Percentiles rank a stretch among this genome's conserved stretches.
phyloP scores from a whole-genome alignment of 1,284 basidiomycete genomes.

The Singerocomus inundabilis region DNA sequence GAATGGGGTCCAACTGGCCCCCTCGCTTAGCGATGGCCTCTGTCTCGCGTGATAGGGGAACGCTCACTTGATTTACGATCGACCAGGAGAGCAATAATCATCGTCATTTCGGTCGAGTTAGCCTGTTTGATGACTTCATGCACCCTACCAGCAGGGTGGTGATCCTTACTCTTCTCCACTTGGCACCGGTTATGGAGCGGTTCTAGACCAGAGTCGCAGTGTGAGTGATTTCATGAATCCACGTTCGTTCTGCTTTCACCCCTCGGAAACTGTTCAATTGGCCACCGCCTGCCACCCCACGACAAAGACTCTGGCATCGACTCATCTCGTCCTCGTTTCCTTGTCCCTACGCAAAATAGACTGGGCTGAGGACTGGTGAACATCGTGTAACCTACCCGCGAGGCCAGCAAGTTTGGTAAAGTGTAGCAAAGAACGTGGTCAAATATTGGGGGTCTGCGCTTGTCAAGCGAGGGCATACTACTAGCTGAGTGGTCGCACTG shows the following conservation, averaged over 20 bases:
- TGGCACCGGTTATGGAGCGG: not conserved
- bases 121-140: slow-evolving; percentile 18
- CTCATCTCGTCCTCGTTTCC: not conserved
- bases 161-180: not conserved
- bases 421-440: not conserved
- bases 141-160: slow-evolving; percentile 4
- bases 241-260: slow-evolving; percentile 20
- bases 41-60: not conserved
- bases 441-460: slow-evolving; percentile 1
- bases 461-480: slow-evolving; percentile 18
- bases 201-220: slow-evolving; percentile 18
- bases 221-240: not conserved
- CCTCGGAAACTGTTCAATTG: not conserved
- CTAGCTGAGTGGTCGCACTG: slow-evolving; percentile 10
- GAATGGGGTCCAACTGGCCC: not conserved
- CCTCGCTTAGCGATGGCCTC: not conserved
- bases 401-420: not conserved
- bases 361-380: not conserved
- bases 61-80: slow-evolving; percentile 26
- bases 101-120: slow-evolving; percentile 29
- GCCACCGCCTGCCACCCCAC: slow-evolving; percentile 2
- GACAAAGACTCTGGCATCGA: not conserved
- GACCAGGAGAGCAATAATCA: slow-evolving; percentile 21
- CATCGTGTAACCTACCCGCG: not conserved
- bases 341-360: not conserved